These are phyloP conservation scores for Fusarium succisae DNA, from an alignment of 2,329 filamentous ascomycete genomes.

Conservation along the genomic window DNA sequence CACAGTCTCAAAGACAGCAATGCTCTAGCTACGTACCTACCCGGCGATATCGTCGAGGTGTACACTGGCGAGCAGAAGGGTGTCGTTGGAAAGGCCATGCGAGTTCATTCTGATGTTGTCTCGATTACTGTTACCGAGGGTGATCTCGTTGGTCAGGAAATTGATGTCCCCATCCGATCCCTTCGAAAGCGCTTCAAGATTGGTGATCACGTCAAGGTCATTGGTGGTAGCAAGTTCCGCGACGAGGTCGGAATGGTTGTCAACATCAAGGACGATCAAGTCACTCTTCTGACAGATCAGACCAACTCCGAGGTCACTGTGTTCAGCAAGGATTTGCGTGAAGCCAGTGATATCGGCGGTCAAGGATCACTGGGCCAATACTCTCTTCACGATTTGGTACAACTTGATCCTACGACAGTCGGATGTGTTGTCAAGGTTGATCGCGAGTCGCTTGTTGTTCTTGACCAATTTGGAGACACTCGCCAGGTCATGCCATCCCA, in stretches of 20 bases:
- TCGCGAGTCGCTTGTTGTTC: constrained; percentile 85
- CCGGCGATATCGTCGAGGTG: constrained; percentile 96
- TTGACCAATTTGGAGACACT: constrained; percentile 89
- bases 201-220: constrained; percentile 98
- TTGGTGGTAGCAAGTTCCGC: constrained; percentile 91
- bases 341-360: constrained; percentile 91
- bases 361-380: constrained; percentile 87
- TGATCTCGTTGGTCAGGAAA: constrained; percentile 80
- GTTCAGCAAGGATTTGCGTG: constrained; percentile 95
- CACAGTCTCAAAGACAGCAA: constrained; percentile 88
- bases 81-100: constrained; percentile 84
- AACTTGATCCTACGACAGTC: constrained; percentile 91
- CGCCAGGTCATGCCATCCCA: constrained; percentile 89
- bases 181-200: constrained; percentile 91
- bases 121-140: constrained; percentile 87
- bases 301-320: constrained; percentile 94
- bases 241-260: constrained; percentile 98
- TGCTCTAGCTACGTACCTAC: constrained; percentile 83
- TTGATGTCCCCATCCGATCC: constrained; percentile 92
- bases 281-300: constrained; percentile 92
- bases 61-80: constrained; percentile 96
- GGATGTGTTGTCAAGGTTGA: constrained; percentile 96
- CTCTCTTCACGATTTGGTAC: constrained; percentile 91
- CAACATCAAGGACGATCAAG: constrained; percentile 88
- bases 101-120: constrained; percentile 91